Evolutionary conservation across 2,329 filamentous ascomycete genomes (phyloP), one percentile per base, ranked within the genome.

Genomic region (Phyllosticta ampelicida): DNA sequence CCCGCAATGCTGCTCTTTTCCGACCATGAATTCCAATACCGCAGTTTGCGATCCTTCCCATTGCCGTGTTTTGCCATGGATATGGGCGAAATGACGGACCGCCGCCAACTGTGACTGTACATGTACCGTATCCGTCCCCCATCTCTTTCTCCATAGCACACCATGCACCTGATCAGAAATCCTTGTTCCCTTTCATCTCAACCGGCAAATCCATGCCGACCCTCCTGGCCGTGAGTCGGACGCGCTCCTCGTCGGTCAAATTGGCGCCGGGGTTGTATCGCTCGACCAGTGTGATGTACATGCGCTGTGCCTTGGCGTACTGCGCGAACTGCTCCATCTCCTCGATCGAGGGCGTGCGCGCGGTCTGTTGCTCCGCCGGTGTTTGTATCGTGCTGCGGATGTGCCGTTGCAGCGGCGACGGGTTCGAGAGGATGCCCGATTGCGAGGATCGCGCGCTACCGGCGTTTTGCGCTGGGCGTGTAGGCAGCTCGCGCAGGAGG

Each of bases 231-330:
- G 88, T 87, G 76, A 96, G 76, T 60, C 89, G 77, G 49, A 96
- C 85, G 61, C 89, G 80, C 76, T 97, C 91, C 69, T 85, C 80
- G 73, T 95, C 86, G 63, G 87, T 84, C 86, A 96, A 89, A 64
- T 83, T 82, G 84, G 95, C 89, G 18, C 91, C 90, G 0, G 90
- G 90, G 72, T 97, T 97, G 74, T 99, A 97, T 65, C 91, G 81
- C 74, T 96, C 91, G 44, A 97, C 72, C 50, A 97, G 75, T 16
- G 83, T 86, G 23, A 83, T 81, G 71, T 97, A 96, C 69, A 83
- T 82, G 55, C 91, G 80, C 77, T 99, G 94, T n/a, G 91, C 86
- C 65, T 83, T 83, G 19, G 94, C 79, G 70, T 96, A 97, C 59
- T 84, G 80, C 23, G 90, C 74, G 64, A 90, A 84, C 72, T 97